Evolutionary conservation across 176 grass and related monocot genomes (phyloP).

Genomic region (Juncus inflexus): DNA sequence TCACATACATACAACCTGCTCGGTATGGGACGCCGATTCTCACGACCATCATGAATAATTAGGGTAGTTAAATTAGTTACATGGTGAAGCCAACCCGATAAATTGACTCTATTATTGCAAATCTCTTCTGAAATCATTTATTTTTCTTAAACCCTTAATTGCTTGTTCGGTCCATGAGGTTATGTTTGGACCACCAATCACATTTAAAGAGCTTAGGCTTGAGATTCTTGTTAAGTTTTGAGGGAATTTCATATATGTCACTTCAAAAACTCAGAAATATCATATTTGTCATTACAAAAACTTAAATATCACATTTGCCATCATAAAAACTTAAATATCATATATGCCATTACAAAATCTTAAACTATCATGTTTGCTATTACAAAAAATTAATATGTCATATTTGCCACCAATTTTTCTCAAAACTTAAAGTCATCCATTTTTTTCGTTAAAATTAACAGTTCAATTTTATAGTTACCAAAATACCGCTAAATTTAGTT

Average conservation of each 20-base stretch:
- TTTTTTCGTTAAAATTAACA: too few species aligned
- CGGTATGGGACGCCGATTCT: conserved; percentile 4
- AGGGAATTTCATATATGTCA: neutral
- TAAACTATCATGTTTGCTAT: too few species aligned
- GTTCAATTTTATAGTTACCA: too few species aligned
- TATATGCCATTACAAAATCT: too few species aligned
- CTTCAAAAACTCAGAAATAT: too few species aligned
- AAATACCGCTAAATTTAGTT: too few species aligned
- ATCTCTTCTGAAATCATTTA: conserved; percentile 28
- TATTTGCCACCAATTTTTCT: too few species aligned
- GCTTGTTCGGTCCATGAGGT: conserved; percentile 21
- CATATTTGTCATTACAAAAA: too few species aligned
- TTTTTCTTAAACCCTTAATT: conserved; percentile 15
- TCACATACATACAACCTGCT: neutral
- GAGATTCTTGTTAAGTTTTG: conserved; percentile 4
- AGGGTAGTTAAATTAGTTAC: conserved; percentile 18
- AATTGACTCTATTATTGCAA: conserved; percentile 15
- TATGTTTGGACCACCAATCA: conserved; percentile 15
- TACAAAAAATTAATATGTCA: too few species aligned
- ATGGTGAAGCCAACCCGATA: conserved; percentile 23
- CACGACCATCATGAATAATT: conserved; percentile 9
- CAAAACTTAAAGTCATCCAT: too few species aligned
- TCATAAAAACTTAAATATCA: too few species aligned
- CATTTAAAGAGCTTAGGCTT: conserved; percentile 13
- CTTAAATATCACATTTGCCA: too few species aligned